These are phyloP conservation scores for Xanthoceras sorbifolium DNA, from an alignment of 345 rosid genomes.

Conservation along the genomic window DNA sequence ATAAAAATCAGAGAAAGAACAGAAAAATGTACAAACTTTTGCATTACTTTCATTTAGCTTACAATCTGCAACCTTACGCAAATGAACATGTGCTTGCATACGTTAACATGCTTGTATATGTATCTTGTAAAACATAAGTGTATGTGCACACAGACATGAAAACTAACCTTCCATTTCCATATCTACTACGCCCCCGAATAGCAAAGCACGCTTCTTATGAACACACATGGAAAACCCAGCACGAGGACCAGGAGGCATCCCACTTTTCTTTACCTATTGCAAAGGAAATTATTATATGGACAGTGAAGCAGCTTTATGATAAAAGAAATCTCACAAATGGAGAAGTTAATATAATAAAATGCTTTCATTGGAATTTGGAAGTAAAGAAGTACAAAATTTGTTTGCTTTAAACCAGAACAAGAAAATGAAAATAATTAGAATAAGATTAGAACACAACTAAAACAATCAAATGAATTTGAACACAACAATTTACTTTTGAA, in stretches of 20 bases:
- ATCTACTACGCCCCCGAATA: constrained; percentile 95
- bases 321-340: constrained; percentile 15
- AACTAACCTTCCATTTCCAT: constrained; percentile 88
- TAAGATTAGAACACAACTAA: background rate
- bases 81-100: background rate
- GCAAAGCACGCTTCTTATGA: constrained; percentile 92
- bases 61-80: background rate
- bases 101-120: background rate
- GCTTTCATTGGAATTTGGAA: background rate
- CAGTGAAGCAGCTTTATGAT: background rate
- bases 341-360: background rate
- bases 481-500: background rate
- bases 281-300: constrained; percentile 10
- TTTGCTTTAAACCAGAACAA: background rate
- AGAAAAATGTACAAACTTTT: background rate
- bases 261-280: constrained; percentile 81
- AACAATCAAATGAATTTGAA: background rate
- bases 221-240: constrained; percentile 93
- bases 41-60: background rate
- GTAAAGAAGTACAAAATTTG: background rate
- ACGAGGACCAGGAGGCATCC: constrained; percentile 97
- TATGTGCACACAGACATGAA: constrained; percentile 6
- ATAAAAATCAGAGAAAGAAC: background rate
- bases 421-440: background rate
- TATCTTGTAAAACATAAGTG: too few species aligned